A percentile compares a stretch with the other conserved stretches of the same genome.
These are phyloP conservation scores for Mollisia scopiformis DNA, from an alignment of 2,329 filamentous ascomycete genomes.

Conservation along the genomic window DNA sequence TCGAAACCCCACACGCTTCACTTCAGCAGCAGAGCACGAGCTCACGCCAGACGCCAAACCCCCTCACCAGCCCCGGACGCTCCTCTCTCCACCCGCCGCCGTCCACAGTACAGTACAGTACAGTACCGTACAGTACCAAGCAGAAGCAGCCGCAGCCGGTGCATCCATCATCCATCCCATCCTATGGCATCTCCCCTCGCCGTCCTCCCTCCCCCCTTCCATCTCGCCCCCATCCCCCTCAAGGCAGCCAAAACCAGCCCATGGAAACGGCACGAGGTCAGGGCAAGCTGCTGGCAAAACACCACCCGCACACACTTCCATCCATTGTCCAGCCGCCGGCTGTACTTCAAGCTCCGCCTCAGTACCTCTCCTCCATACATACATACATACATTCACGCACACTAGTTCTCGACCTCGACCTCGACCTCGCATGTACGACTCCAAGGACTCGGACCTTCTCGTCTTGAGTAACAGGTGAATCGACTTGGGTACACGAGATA, in stretches of 20 bases:
- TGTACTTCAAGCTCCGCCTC: neutral
- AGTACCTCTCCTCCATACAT: neutral
- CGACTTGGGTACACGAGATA: neutral
- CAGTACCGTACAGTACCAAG: too few relatives aligned
- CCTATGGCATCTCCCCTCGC: too few relatives aligned
- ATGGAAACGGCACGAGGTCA: neutral
- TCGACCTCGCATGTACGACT: neutral
- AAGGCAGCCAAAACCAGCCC: neutral
- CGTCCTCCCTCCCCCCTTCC: neutral
- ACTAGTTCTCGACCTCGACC: neutral
- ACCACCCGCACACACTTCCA: too few relatives aligned
- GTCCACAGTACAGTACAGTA: too few relatives aligned
- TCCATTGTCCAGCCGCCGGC: slow-evolving; percentile 1
- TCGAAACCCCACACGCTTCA: slow-evolving; percentile 13
- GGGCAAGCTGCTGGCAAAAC: neutral
- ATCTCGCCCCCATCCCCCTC: neutral
- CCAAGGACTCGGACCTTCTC: neutral
- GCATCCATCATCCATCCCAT: too few relatives aligned
- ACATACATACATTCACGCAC: neutral
- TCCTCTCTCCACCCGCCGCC: too few relatives aligned
- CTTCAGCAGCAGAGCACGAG: too few relatives aligned
- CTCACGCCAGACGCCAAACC: too few relatives aligned
- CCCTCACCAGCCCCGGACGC: too few relatives aligned
- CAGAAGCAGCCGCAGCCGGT: too few relatives aligned
- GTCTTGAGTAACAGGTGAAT: neutral